A percentile compares a stretch with the other conserved stretches of the same genome.
phyloP scores from a whole-genome alignment of 139 green algal species.

The Chlorella sp. region DNA sequence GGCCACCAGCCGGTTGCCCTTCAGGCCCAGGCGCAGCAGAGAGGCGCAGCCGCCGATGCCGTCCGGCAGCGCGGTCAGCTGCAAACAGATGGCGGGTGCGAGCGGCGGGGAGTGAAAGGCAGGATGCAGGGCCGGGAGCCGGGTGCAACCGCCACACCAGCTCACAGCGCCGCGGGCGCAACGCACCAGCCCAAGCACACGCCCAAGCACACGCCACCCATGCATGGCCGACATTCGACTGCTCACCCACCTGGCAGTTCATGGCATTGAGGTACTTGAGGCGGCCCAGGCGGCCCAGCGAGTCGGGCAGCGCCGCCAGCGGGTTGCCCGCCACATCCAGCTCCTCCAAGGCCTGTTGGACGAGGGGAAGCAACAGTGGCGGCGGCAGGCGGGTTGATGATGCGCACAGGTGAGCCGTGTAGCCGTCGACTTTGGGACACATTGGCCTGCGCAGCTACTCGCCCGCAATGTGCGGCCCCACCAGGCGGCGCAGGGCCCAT shows the following conservation, averaged over 20 bases:
- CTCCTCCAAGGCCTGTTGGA: conserved; percentile 45
- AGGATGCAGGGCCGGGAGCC: too few relatives aligned
- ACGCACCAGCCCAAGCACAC: too few relatives aligned
- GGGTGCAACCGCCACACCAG: too few relatives aligned
- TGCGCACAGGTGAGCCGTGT: not conserved
- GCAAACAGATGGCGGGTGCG: not conserved
- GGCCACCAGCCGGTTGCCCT: conserved; percentile 64
- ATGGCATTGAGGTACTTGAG: conserved; percentile 63
- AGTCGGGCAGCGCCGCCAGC: conserved; percentile 49
- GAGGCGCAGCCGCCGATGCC: conserved; percentile 51
- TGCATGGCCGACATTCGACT: not conserved
- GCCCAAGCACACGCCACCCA: too few relatives aligned
- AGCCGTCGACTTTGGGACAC: not conserved
- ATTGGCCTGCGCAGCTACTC: not conserved
- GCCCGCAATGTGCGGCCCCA: not conserved
- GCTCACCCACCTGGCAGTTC: conserved; percentile 47
- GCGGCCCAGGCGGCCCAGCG: conserved; percentile 40
- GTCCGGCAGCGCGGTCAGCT: conserved; percentile 46
- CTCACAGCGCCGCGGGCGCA: too few relatives aligned
- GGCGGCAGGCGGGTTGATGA: conserved; percentile 1
- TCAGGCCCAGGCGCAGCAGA: conserved; percentile 71
- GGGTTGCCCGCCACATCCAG: conserved; percentile 61
- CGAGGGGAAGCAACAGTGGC: not conserved
- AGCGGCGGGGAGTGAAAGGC: not conserved
- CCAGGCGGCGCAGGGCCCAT: too few relatives aligned